These are phyloP conservation scores for Zizania palustris DNA, from an alignment of 202 grass and related monocot species.

Conservation along the genomic window DNA sequence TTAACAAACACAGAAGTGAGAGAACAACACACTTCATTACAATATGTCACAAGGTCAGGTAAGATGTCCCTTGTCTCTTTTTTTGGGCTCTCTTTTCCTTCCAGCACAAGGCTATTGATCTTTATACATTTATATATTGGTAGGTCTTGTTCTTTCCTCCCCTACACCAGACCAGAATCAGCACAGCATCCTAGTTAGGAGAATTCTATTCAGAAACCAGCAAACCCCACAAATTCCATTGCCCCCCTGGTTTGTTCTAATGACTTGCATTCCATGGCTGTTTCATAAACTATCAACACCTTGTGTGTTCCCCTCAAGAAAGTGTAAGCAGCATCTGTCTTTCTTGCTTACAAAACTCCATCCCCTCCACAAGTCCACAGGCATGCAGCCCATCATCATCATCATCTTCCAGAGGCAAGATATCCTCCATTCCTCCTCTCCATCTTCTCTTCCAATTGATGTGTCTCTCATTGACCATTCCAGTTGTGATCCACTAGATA, in stretches of 20 bases:
- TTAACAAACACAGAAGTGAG: neutral
- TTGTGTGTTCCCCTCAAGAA: conserved; percentile 1
- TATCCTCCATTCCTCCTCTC: neutral
- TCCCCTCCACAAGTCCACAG: neutral
- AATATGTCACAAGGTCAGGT: conserved; percentile 31
- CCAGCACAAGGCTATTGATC: neutral
- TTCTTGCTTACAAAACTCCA: neutral
- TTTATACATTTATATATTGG: neutral
- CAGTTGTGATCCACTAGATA: conserved; percentile 25
- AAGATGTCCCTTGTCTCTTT: conserved; percentile 4
- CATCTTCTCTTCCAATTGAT: neutral
- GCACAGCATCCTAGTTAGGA: neutral
- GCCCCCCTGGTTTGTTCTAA: neutral
- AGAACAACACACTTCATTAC: conserved; percentile 23
- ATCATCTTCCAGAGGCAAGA: conserved; percentile 1
- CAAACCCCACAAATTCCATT: conserved; percentile 9
- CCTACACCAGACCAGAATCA: conserved; percentile 30
- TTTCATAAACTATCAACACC: neutral
- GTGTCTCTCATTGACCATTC: conserved; percentile 36
- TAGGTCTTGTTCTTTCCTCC: neutral
- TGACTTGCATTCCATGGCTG: conserved; percentile 24
- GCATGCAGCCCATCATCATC: neutral
- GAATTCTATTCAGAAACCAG: conserved; percentile 2
- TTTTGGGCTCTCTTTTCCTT: conserved; percentile 16
- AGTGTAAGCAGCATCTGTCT: conserved; percentile 9